phyloP scores from a whole-genome alignment of 2,329 filamentous ascomycete species.

The Ramularia endophylla region DNA sequence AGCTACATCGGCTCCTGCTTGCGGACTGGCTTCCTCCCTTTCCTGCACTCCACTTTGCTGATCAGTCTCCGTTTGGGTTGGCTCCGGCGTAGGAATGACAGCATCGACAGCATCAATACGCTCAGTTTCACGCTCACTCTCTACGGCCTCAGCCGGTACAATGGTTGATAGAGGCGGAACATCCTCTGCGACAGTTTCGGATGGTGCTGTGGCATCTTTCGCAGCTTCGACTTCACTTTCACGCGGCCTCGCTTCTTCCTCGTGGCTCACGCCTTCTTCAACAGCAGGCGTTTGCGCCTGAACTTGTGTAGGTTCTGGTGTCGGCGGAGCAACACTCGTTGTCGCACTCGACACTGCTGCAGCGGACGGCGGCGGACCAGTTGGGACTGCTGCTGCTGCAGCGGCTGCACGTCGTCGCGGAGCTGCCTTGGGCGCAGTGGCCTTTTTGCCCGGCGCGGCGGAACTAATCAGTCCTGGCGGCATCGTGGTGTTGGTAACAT shows the following conservation, averaged over 20 bases:
- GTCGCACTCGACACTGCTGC: conserved; percentile 4
- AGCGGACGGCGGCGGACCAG: conserved; percentile 13
- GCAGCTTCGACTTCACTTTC: neutral
- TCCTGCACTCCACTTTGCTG: no score
- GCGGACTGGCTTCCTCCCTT: no score
- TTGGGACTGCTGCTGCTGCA: conserved; percentile 2
- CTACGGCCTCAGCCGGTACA: no score
- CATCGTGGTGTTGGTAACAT: neutral
- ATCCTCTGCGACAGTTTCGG: neutral
- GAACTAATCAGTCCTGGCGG: conserved; percentile 47
- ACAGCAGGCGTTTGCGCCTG: conserved; percentile 2
- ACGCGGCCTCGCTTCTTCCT: neutral
- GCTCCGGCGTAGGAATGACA: no score
- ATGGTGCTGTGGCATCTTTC: neutral
- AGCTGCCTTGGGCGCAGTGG: conserved; percentile 42
- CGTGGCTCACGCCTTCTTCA: conserved; percentile 1
- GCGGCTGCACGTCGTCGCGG: conserved; percentile 36
- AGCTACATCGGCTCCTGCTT: no score
- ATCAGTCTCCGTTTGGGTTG: no score
- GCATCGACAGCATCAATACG: no score
- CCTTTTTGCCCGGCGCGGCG: conserved; percentile 45
- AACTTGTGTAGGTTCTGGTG: conserved; percentile 12
- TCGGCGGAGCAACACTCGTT: conserved; percentile 10
- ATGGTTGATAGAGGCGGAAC: no score
- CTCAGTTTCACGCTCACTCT: no score